Evolutionary conservation across 2,329 filamentous ascomycete species (phyloP).

Genomic region (Coniella lustricola): DNA sequence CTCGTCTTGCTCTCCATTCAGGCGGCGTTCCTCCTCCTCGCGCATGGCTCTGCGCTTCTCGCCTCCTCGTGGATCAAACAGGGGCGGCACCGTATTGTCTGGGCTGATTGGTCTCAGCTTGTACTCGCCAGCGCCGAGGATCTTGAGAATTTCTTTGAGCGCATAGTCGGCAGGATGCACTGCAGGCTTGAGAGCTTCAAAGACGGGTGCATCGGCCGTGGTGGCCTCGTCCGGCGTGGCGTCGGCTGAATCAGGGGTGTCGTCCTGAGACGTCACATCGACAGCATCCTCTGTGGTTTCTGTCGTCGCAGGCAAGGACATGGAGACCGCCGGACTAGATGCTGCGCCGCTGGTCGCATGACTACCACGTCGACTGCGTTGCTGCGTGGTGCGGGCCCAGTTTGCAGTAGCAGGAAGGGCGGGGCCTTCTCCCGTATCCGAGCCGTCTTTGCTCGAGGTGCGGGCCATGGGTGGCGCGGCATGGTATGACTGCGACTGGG

Average conservation of each 20-base stretch:
- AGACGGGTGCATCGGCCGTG: not conserved
- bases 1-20: constrained; percentile 42
- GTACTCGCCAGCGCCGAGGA: constrained; percentile 15
- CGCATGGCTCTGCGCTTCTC: constrained; percentile 72
- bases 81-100: constrained; percentile 45
- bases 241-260: constrained; percentile 27
- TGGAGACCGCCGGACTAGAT: constrained; percentile 71
- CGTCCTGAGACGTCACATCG: constrained; percentile 26
- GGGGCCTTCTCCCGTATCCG: constrained; percentile 70
- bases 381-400: constrained; percentile 72
- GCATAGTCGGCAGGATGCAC: constrained; percentile 9
- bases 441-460: constrained; percentile 71
- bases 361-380: constrained; percentile 64
- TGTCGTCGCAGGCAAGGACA: constrained; percentile 45
- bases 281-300: constrained; percentile 41
- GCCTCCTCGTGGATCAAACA: constrained; percentile 79
- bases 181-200: constrained; percentile 1
- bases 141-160: constrained; percentile 13
- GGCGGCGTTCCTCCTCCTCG: constrained; percentile 57
- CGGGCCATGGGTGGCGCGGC: constrained; percentile 61
- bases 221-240: not conserved
- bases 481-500: constrained; percentile 27
- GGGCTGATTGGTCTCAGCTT: constrained; percentile 8
- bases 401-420: constrained; percentile 90
- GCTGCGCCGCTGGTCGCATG: constrained; percentile 74